These are phyloP conservation scores for Myriosclerotinia duriaeana DNA, from an alignment of 2,329 filamentous ascomycete species.

Conservation along the genomic window DNA sequence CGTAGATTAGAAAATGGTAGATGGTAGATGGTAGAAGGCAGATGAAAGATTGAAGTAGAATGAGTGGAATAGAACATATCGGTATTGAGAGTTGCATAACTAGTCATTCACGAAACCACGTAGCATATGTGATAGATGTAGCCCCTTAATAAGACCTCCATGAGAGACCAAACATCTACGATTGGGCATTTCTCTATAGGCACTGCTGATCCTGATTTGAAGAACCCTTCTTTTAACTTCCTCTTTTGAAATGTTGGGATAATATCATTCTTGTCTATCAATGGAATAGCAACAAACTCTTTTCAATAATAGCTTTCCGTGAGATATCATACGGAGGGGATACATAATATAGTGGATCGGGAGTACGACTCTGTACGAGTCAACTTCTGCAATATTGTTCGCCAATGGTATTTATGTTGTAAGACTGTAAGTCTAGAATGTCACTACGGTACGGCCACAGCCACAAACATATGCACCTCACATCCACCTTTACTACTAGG, in stretches of 20 bases:
- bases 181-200: not conserved
- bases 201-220: not conserved
- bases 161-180: not conserved
- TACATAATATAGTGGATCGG: no score
- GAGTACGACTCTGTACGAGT: no score
- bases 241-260: not conserved
- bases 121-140: slow-evolving; percentile 5
- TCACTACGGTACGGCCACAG: no score
- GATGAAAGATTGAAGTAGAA: not conserved
- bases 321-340: no score
- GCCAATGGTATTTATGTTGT: no score
- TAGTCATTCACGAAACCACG: slow-evolving; percentile 6
- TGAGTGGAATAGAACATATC: not conserved
- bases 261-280: not conserved
- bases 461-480: no score
- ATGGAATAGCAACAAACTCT: no score
- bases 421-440: no score
- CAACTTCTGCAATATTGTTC: no score
- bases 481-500: no score
- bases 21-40: not conserved
- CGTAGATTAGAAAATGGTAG: not conserved
- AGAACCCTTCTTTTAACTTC: not conserved
- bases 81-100: not conserved
- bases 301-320: no score
- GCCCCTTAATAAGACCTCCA: not conserved